A percentile compares a stretch with the other conserved stretches of the same genome.
phyloP scores from a whole-genome alignment of 352 stramenopile species.

The Pythium sp. region DNA sequence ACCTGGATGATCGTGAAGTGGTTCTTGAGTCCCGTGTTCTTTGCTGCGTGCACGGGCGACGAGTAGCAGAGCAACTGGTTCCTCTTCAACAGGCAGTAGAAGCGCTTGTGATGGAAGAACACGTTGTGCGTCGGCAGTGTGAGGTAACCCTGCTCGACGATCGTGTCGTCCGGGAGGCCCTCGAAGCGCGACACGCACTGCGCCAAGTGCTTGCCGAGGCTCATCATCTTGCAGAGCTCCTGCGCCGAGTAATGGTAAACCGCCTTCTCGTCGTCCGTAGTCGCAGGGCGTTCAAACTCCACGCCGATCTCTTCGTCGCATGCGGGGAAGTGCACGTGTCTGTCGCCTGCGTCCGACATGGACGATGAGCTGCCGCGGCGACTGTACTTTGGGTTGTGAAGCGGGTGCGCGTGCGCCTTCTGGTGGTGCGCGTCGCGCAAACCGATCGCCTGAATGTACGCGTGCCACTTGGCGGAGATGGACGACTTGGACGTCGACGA shows the following conservation, averaged over 20 bases:
- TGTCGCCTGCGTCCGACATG: conserved; percentile 17
- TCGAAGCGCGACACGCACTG: conserved; percentile 46
- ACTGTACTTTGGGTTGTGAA: background rate
- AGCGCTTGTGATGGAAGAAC: conserved; percentile 61
- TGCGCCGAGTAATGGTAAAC: conserved; percentile 51
- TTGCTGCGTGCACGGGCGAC: conserved; percentile 48
- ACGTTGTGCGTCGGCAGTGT: conserved; percentile 43
- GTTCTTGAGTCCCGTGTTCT: conserved; percentile 39
- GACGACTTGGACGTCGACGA: conserved; percentile 19
- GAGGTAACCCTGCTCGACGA: conserved; percentile 68
- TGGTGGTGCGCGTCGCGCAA: conserved; percentile 30
- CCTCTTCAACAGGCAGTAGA: conserved; percentile 64
- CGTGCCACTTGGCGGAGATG: conserved; percentile 48
- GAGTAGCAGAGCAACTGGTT: conserved; percentile 45
- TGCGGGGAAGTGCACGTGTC: conserved; percentile 49
- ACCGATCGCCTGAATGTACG: conserved; percentile 50
- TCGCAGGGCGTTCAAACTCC: conserved; percentile 36
- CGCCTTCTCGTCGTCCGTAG: conserved; percentile 49
- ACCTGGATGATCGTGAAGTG: conserved; percentile 54
- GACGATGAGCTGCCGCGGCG: conserved; percentile 7
- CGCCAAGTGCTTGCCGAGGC: conserved; percentile 44
- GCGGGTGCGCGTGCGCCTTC: background rate
- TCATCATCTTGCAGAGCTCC: conserved; percentile 56
- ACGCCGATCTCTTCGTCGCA: conserved; percentile 29
- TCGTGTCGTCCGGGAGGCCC: conserved; percentile 50